These are phyloP conservation scores for Populus tomentosa DNA, from an alignment of 441 rosid genomes.

Conservation along the genomic window DNA sequence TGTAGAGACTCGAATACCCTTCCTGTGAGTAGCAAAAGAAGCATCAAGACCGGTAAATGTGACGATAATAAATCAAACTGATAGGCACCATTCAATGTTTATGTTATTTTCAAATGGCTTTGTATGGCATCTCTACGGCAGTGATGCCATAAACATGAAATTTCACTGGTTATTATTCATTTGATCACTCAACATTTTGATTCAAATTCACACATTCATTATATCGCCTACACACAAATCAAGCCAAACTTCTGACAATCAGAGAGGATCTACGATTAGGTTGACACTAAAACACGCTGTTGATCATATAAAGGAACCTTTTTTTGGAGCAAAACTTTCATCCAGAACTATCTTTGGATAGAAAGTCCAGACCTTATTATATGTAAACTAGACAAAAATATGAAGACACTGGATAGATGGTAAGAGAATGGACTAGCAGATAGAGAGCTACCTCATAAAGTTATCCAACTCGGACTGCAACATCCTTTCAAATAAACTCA, in stretches of 20 bases:
- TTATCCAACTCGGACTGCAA: conserved; percentile 27
- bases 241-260: background rate
- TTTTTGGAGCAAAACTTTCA: background rate
- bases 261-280: background rate
- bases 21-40: conserved; percentile 24
- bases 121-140: background rate
- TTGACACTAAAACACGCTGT: background rate
- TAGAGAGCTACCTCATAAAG: conserved; percentile 11
- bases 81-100: background rate
- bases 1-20: conserved; percentile 43
- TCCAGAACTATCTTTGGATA: background rate
- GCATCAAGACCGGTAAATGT: background rate
- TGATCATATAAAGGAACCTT: background rate
- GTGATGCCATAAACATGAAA: background rate
- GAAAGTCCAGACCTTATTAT: background rate
- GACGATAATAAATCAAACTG: background rate
- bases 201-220: background rate
- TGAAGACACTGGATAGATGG: background rate
- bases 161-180: background rate
- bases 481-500: conserved; percentile 32
- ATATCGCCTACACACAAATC: background rate
- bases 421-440: background rate
- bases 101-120: too few relatives aligned
- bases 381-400: too few relatives aligned
- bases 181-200: background rate